Base-by-base conservation (phyloP, 2,329 filamentous ascomycete genomes). In the Pseudonectria buxi region DNA sequence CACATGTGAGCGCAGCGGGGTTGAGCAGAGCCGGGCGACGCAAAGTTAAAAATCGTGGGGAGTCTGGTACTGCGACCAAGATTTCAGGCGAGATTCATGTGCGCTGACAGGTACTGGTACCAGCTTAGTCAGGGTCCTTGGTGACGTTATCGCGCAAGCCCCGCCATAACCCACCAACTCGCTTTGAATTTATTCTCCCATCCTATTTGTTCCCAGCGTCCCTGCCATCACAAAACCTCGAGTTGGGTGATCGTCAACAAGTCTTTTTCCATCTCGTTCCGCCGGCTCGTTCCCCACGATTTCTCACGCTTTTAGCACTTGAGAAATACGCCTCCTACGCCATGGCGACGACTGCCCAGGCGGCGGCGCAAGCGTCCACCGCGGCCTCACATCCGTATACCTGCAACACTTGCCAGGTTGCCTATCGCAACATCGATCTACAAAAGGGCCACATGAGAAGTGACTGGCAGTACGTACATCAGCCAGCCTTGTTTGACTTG, bases 341-440 rank as follows among this genome's bases (percentile, higher is more conserved):
- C 39, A 78, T 78, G 75, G 67, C 73, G 43, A 61, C 55, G 18
- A 6, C 18, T 43, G 52, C 47, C 33, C 57, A 60, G 40, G 45
- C 58, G 33, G 51, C 58, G 22, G 39, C 51, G 34, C 48, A 51
- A 30, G 51, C 52, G 36, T 56, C 53, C 44, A 61, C 58, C 7
- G 53, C 65, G 12, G 55, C 74, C 24, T 72, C 81, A 16, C 87
- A 95, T 59, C 90, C 92, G 2, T 98, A 90, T 67, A 96, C 90
- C 37, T 98, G 92, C 78, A 98, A 96, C 64, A 92, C 89, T 39
- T 98, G 92, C 59, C 87, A 95, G 61, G 89, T 98, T 51, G 92
- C 90, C 34, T 98, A 96, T 66, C 83, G 90, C 48, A 88, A 86
- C 57, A 88, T 86, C 60, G 90, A 96, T 58, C 74, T 94, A 37